Conservation (phyloP, 1,139 yeast species). For the Protomyces inundatus region DNA sequence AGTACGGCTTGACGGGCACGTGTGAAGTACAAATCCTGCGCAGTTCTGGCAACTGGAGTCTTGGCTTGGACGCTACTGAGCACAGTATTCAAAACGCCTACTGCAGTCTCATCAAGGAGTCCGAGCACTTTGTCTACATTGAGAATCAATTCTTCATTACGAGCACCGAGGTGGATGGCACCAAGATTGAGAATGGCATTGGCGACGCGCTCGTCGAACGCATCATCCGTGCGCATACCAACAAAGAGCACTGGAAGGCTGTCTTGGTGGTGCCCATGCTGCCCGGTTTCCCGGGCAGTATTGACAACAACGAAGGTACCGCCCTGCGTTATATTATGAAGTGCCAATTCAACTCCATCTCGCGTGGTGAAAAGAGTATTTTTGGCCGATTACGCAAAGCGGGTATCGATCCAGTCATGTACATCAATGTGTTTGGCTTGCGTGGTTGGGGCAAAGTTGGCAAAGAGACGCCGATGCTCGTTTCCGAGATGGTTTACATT, state of each 20-base stretch:
- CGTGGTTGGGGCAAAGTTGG: conserved; percentile 96
- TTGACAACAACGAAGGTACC: conserved; percentile 89
- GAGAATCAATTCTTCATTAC: conserved; percentile 94
- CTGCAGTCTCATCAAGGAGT: conserved; percentile 78
- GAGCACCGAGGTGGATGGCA: conserved; percentile 79
- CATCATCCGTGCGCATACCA: conserved; percentile 77
- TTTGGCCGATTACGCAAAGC: conserved; percentile 71
- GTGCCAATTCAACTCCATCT: conserved; percentile 89
- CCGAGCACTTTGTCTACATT: conserved; percentile 87
- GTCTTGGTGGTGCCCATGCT: conserved; percentile 84
- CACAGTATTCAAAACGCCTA: conserved; percentile 91
- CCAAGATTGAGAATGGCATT: conserved; percentile 75
- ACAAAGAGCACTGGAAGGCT: conserved; percentile 80
- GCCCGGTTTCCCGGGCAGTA: conserved; percentile 97
- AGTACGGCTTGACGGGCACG: conserved; percentile 67
- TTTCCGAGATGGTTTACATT: conserved; percentile 85
- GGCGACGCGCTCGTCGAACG: conserved; percentile 97
- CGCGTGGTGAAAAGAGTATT: conserved; percentile 85
- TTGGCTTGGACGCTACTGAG: conserved; percentile 73
- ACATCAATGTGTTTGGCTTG: conserved; percentile 84
- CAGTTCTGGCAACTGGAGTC: conserved; percentile 88
- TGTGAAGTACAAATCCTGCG: conserved; percentile 88
- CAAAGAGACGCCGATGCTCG: conserved; percentile 55
- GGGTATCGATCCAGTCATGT: conserved; percentile 79
- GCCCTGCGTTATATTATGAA: conserved; percentile 94